phyloP scores from a whole-genome alignment of 441 rosid genomes.

The Erodium texanum region DNA sequence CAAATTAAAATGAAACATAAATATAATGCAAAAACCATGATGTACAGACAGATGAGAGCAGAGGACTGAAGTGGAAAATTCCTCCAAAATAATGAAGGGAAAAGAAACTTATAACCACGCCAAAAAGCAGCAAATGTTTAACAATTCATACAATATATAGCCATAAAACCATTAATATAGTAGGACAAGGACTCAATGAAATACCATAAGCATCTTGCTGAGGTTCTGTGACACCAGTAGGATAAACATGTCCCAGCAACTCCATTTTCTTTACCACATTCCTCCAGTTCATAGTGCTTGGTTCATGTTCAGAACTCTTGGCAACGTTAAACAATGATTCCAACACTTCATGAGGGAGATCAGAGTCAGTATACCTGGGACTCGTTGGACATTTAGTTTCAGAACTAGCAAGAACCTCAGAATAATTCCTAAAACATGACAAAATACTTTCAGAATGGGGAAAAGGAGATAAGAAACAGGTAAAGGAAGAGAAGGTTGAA shows the following conservation, averaged over 20 bases:
- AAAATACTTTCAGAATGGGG: neutral
- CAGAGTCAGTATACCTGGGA: conserved; percentile 27
- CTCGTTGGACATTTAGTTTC: conserved; percentile 33
- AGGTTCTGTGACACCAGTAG: conserved; percentile 34
- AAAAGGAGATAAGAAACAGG: neutral
- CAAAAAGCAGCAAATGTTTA: neutral
- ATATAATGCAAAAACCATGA: neutral
- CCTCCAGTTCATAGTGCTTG: conserved; percentile 73
- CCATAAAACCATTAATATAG: neutral
- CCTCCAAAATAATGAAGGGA: neutral
- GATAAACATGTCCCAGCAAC: conserved; percentile 44
- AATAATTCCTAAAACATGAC: conserved; percentile 41
- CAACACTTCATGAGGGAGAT: conserved; percentile 73
- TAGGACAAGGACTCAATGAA: conserved; percentile 5
- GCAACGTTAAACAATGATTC: conserved; percentile 66
- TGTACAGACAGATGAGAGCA: neutral
- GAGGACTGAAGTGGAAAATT: neutral
- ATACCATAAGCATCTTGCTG: conserved; percentile 43
- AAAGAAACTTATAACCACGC: neutral
- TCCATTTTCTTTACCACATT: conserved; percentile 73
- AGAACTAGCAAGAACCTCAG: conserved; percentile 35
- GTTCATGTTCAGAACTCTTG: conserved; percentile 56
- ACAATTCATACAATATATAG: no score
- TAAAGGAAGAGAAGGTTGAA: conserved; percentile 13
- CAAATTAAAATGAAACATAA: neutral